A percentile compares a stretch with the other conserved stretches of the same genome.
Conservation (phyloP, 2,329 filamentous ascomycete species). For the Exophiala sp. region DNA sequence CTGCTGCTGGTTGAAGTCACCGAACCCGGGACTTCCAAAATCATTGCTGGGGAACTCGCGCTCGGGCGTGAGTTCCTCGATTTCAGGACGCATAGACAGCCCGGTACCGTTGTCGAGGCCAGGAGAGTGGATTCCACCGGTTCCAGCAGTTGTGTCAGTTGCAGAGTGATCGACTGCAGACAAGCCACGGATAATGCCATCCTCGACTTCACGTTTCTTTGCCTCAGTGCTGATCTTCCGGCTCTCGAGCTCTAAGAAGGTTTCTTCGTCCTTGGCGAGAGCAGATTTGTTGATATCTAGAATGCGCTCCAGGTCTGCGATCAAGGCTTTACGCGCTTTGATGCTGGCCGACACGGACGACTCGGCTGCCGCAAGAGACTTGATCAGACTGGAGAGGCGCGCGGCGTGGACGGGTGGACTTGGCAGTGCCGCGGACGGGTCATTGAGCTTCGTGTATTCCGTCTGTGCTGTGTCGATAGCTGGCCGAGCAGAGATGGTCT, state of each 20-base stretch:
- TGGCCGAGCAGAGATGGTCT: conserved; percentile 61
- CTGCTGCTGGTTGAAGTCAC: neutral
- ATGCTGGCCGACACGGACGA: conserved; percentile 83
- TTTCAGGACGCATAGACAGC: conserved; percentile 22
- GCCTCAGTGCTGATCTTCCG: conserved; percentile 67
- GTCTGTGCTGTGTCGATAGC: conserved; percentile 64
- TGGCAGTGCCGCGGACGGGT: conserved; percentile 61
- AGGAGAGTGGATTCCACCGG: neutral
- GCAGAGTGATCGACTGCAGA: conserved; percentile 53
- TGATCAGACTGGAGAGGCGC: conserved; percentile 80
- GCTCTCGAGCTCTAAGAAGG: conserved; percentile 57
- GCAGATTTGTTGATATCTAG: conserved; percentile 66
- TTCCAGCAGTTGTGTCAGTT: conserved; percentile 37
- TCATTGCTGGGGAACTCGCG: conserved; percentile 10
- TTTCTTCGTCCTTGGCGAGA: conserved; percentile 62
- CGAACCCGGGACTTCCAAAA: neutral
- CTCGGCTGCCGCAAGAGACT: conserved; percentile 80
- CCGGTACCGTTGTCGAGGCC: conserved; percentile 7
- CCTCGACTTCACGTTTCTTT: conserved; percentile 83
- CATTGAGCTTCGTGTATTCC: conserved; percentile 79
- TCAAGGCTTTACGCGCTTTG: conserved; percentile 71
- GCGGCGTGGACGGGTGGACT: conserved; percentile 88
- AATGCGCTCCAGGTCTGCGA: conserved; percentile 75
- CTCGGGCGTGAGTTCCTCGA: conserved; percentile 28
- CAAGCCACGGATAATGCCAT: conserved; percentile 80